Base-by-base conservation (phyloP, 768 basidiomycete genomes). In the Leccinum boreale region DNA sequence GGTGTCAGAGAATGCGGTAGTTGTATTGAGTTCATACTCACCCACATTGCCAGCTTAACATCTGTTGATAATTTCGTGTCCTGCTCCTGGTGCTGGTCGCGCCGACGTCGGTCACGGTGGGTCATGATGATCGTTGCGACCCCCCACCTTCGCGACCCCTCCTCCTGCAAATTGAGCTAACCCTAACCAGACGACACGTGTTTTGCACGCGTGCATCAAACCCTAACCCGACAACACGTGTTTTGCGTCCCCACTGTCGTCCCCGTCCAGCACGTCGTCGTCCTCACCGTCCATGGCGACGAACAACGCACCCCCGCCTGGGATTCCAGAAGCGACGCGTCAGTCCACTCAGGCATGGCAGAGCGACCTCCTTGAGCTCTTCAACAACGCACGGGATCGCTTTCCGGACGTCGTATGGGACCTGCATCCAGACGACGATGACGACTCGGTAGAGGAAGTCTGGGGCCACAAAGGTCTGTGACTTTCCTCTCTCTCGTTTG, bases 391-490 rank as follows among this genome's bases (percentile, higher is more conserved):
- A n/a, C 90, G 90, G 73, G 91, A 95, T 60, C 81, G 92, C 56
- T 98, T 94, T 67, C 89, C 91, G n/a, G 96, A 98, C 75, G 94
- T 98, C 52, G 85, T 92, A n/a, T 98, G 96, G 95, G 85, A 87
- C 70, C 78, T 87, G 19, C 84, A 83, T 31, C 81, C 81, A 52
- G 79, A 79, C 58, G 77, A 73, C 54, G 66, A 74, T 51, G 80
- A 81, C 56, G 84, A 89, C 62, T 65, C 74, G 28, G 63, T 67
- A 3, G 85, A 83, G 15, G 78, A 80, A 50, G 85, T 97, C 26
- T 97, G 90, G 87, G 95, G 92, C 4, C 96, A 98, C 73, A 96
- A 98, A 84, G 94, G 94, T 96, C 15, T 83, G 28, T 26, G 26
- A 45, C 36, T 11, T 17, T 1, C 1, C 3, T 50, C 5, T 19